Conservation (phyloP, 2,329 filamentous ascomycete species). For the Byssothecium circinans region DNA sequence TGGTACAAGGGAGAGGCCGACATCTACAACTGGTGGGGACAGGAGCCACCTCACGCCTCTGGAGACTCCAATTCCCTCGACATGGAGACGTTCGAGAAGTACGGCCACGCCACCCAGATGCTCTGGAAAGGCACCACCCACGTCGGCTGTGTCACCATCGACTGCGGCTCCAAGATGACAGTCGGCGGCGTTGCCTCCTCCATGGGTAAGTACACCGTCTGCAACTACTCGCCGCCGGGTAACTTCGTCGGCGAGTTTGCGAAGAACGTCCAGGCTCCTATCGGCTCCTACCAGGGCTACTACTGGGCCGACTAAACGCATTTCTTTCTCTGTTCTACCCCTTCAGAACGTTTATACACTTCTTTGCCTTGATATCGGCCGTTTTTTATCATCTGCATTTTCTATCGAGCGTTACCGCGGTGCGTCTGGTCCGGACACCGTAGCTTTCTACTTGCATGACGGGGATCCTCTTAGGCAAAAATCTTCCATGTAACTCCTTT, state of each 20-base stretch:
- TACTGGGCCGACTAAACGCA: constrained; percentile 32
- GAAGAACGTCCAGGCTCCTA: constrained; percentile 53
- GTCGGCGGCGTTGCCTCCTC: constrained; percentile 18
- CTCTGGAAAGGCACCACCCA: constrained; percentile 43
- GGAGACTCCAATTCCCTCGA: constrained; percentile 4
- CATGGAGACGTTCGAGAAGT: constrained; percentile 51
- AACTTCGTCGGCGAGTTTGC: constrained; percentile 60
- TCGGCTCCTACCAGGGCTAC: constrained; percentile 21
- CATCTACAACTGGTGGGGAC: constrained; percentile 15
- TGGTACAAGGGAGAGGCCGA: constrained; percentile 84
- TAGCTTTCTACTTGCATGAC: constrained; percentile 12
- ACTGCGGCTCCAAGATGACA: constrained; percentile 33
- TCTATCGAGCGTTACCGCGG: constrained; percentile 13
- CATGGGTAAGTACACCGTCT: constrained; percentile 64
- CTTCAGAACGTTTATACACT: background rate
- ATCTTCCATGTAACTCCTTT: constrained; percentile 8
- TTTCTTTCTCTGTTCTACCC: background rate
- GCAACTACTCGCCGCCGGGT: constrained; percentile 77
- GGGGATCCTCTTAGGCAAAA: constrained; percentile 2
- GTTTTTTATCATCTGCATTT: constrained; percentile 9
- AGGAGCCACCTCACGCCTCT: constrained; percentile 1
- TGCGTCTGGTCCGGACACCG: constrained; percentile 7
- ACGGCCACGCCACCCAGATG: constrained; percentile 43
- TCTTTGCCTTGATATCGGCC: constrained; percentile 1
- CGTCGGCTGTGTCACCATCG: constrained; percentile 40